Evolutionary conservation across 2,329 filamentous ascomycete genomes (phyloP).

Genomic region (Cladophialophora psammophila): DNA sequence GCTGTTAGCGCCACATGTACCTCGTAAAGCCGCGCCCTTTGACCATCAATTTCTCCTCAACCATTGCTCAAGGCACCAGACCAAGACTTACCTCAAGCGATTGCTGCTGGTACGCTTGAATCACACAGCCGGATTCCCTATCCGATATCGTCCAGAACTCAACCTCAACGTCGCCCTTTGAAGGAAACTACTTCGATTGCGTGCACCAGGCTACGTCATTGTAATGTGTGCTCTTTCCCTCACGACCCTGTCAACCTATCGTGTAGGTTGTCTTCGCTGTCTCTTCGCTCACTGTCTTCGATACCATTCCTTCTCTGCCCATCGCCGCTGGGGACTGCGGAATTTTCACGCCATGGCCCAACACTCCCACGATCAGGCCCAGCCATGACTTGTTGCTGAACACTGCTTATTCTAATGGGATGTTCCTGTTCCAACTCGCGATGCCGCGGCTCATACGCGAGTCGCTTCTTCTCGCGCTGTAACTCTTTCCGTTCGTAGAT

Average conservation of each 20-base stretch:
- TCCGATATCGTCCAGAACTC: neutral
- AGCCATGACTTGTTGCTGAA: neutral
- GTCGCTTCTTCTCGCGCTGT: conserved; percentile 28
- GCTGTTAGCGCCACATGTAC: no score
- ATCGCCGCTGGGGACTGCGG: neutral
- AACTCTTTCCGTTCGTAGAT: conserved; percentile 27
- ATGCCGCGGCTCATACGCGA: conserved; percentile 26
- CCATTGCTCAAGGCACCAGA: neutral
- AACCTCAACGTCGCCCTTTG: neutral
- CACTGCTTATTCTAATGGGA: neutral
- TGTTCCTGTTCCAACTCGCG: conserved; percentile 27
- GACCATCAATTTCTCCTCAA: neutral
- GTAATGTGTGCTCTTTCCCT: neutral
- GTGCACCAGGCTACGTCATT: neutral
- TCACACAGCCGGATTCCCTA: neutral
- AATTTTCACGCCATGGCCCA: neutral
- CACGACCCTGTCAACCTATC: conserved; percentile 19
- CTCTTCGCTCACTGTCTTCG: conserved; percentile 14
- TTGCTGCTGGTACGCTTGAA: neutral
- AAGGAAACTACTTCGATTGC: neutral
- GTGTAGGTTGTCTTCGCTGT: conserved; percentile 11
- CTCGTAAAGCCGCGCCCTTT: neutral
- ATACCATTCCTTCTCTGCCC: conserved; percentile 8
- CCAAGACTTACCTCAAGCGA: neutral
- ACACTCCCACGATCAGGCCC: neutral